A percentile compares a stretch with the other conserved stretches of the same genome.
Evolutionary conservation across 768 basidiomycete species (phyloP).

Genomic region (Dictyophora rubrovolvata): DNA sequence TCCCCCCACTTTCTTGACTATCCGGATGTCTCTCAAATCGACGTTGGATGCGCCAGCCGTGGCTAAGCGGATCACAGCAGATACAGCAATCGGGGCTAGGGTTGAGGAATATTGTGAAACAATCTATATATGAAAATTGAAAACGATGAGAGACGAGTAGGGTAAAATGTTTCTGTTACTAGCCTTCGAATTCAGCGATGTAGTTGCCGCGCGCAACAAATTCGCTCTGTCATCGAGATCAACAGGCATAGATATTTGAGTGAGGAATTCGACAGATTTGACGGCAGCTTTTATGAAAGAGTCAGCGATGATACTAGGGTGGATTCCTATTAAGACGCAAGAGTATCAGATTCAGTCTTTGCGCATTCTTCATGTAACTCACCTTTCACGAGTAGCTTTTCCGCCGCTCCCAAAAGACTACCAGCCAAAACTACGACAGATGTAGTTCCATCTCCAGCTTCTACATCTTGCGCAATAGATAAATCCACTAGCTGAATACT

Average conservation of each 20-base stretch:
- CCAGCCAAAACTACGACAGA: conserved; percentile 96
- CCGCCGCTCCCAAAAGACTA: conserved; percentile 84
- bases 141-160: neutral
- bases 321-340: conserved; percentile 43
- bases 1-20: conserved; percentile 97
- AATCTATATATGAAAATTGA: conserved; percentile 63
- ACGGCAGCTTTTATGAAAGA: conserved; percentile 86
- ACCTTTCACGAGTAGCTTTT: conserved; percentile 93
- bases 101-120: conserved; percentile 99
- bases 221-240: conserved; percentile 80
- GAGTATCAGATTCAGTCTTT: neutral
- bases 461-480: conserved; percentile 95
- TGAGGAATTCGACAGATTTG: conserved; percentile 90
- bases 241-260: conserved; percentile 85
- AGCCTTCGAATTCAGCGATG: conserved; percentile 90
- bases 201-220: conserved; percentile 86
- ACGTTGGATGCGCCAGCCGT: conserved; percentile 88
- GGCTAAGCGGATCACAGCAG: conserved; percentile 85
- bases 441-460: conserved; percentile 97
- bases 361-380: neutral
- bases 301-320: conserved; percentile 95
- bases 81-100: conserved; percentile 97
- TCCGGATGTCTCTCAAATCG: conserved; percentile 88
- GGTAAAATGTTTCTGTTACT: neutral
- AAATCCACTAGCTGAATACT: conserved; percentile 79